Evolutionary conservation across 2,329 filamentous ascomycete genomes (phyloP).

Genomic region (Paradendryphiella salina): DNA sequence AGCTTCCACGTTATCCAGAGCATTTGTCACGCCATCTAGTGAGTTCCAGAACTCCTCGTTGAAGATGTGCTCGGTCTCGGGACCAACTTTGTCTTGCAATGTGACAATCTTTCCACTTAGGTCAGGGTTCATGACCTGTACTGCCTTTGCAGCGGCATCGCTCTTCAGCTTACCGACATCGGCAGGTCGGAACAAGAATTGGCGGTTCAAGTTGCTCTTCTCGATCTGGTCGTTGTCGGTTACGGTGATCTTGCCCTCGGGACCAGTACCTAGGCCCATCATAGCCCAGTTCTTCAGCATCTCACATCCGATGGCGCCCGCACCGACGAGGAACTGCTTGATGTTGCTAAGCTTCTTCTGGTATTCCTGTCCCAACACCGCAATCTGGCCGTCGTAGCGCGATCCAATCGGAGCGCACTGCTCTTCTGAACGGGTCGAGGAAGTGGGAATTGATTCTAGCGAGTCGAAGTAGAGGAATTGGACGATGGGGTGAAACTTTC

Average conservation of each 20-base stretch:
- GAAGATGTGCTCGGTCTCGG: constrained; percentile 92
- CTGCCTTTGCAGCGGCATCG: constrained; percentile 86
- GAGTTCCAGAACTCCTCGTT: constrained; percentile 88
- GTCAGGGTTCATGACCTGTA: constrained; percentile 93
- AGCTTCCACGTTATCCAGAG: constrained; percentile 95
- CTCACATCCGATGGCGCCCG: constrained; percentile 96
- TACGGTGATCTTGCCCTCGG: constrained; percentile 84
- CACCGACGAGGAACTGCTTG: constrained; percentile 91
- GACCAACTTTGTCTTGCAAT: constrained; percentile 85
- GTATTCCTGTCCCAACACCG: constrained; percentile 89
- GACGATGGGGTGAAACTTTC: constrained; percentile 93
- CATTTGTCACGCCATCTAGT: constrained; percentile 92
- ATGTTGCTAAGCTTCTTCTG: constrained; percentile 91
- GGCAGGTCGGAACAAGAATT: constrained; percentile 91
- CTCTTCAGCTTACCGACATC: constrained; percentile 98
- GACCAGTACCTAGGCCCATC: constrained; percentile 90
- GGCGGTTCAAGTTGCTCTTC: constrained; percentile 96
- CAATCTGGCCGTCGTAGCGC: constrained; percentile 96
- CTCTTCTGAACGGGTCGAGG: constrained; percentile 75
- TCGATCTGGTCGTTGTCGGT: constrained; percentile 99
- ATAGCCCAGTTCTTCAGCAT: constrained; percentile 99
- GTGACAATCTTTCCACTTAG: constrained; percentile 82
- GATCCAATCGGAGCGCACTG: constrained; percentile 82
- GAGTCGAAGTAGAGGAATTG: constrained; percentile 99
- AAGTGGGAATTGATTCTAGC: constrained; percentile 86